A percentile compares a stretch with the other conserved stretches of the same genome.
Evolutionary conservation across 1,139 yeast species (phyloP).

Genomic region (Pichia sp.): DNA sequence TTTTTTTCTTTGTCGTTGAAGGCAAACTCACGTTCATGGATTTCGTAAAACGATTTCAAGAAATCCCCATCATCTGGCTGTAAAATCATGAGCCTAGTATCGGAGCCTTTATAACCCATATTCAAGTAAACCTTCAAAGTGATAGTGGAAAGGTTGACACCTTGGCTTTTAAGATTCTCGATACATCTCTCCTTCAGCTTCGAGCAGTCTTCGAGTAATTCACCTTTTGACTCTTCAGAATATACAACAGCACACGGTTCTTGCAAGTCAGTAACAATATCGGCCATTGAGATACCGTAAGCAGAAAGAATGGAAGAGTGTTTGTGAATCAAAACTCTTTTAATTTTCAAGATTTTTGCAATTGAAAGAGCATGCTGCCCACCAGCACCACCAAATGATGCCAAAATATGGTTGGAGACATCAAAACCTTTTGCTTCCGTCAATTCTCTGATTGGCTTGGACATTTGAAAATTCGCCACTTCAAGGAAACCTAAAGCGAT

Average conservation of each 20-base stretch:
- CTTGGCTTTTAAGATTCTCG: constrained; percentile 42
- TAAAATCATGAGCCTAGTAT: constrained; percentile 71
- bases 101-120: constrained; percentile 82
- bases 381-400: constrained; percentile 56
- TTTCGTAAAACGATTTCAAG: constrained; percentile 26
- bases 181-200: constrained; percentile 35
- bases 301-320: constrained; percentile 54
- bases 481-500: constrained; percentile 51
- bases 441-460: constrained; percentile 51
- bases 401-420: constrained; percentile 43
- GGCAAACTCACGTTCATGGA: constrained; percentile 68
- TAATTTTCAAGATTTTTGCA: constrained; percentile 45
- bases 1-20: constrained; percentile 53
- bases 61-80: constrained; percentile 29
- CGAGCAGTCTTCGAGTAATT: constrained; percentile 35
- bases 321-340: constrained; percentile 45
- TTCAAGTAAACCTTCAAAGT: constrained; percentile 62
- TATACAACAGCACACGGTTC: constrained; percentile 32
- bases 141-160: constrained; percentile 36
- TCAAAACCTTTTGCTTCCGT: constrained; percentile 53
- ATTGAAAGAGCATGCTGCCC: constrained; percentile 53
- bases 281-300: constrained; percentile 51
- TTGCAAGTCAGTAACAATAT: constrained; percentile 61
- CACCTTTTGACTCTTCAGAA: constrained; percentile 24
- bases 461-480: constrained; percentile 54